Conservation (phyloP, 2,329 filamentous ascomycete species). For the Penicillium sp. region DNA sequence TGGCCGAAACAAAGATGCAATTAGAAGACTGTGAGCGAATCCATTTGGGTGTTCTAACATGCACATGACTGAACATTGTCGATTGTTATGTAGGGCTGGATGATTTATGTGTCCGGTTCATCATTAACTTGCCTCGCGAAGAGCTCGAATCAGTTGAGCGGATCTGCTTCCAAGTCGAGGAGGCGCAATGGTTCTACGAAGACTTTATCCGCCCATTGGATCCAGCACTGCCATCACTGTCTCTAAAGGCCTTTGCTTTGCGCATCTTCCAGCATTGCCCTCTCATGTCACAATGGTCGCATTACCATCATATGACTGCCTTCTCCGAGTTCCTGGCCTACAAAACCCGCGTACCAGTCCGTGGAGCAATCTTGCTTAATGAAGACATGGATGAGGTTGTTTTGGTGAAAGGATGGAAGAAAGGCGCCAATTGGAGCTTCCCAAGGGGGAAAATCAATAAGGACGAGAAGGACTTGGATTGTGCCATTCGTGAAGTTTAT, state of each 20-base stretch:
- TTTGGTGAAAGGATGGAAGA: slow-evolving; percentile 97
- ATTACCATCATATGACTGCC: slow-evolving; percentile 69
- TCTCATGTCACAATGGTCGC: slow-evolving; percentile 72
- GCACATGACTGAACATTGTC: too few species aligned
- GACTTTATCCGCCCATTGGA: slow-evolving; percentile 94
- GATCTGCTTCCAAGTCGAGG: slow-evolving; percentile 97
- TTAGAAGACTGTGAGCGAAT: slow-evolving; percentile 71
- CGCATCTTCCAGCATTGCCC: slow-evolving; percentile 93
- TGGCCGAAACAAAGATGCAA: slow-evolving; percentile 73
- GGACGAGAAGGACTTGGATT: slow-evolving; percentile 88
- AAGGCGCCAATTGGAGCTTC: slow-evolving; percentile 92
- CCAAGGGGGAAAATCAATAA: slow-evolving; percentile 97
- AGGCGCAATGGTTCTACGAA: slow-evolving; percentile 99
- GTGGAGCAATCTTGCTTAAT: slow-evolving; percentile 89
- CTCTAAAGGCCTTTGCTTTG: slow-evolving; percentile 76
- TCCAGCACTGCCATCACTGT: slow-evolving; percentile 75
- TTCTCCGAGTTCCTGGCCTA: slow-evolving; percentile 91
- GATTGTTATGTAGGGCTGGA: slow-evolving; percentile 64
- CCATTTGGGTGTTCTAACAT: too few species aligned
- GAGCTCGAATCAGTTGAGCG: slow-evolving; percentile 85
- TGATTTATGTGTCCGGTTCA: slow-evolving; percentile 95
- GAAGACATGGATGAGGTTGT: slow-evolving; percentile 89
- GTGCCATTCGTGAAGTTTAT: slow-evolving; percentile 87
- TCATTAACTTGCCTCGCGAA: slow-evolving; percentile 89
- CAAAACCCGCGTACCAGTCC: slow-evolving; percentile 88